Percentiles rank a stretch among this genome's conserved stretches.
These are phyloP conservation scores for Globisporangium nagaii DNA, from an alignment of 352 stramenopile species.

Conservation along the genomic window DNA sequence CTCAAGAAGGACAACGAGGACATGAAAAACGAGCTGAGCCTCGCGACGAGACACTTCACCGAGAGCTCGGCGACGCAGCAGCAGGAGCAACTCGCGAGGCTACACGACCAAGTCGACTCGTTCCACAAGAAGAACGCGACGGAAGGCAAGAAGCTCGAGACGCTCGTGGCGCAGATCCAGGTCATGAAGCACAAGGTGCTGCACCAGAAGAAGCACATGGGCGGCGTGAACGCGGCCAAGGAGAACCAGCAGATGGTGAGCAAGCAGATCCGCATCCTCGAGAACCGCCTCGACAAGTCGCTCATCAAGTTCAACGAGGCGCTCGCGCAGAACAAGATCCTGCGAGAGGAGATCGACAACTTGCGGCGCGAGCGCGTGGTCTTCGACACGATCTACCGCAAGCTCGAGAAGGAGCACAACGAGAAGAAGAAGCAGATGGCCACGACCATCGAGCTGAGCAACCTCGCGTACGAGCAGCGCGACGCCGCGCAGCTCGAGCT, in stretches of 20 bases:
- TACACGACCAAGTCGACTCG: slow-evolving; percentile 89
- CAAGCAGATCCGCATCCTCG: slow-evolving; percentile 96
- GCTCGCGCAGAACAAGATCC: slow-evolving; percentile 89
- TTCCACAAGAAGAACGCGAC: slow-evolving; percentile 81
- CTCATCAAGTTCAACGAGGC: slow-evolving; percentile 97
- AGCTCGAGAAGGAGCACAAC: slow-evolving; percentile 87
- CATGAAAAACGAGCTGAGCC: slow-evolving; percentile 86
- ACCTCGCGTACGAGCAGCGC: slow-evolving; percentile 93
- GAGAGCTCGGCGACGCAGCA: slow-evolving; percentile 77
- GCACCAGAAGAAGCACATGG: slow-evolving; percentile 93
- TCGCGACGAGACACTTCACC: slow-evolving; percentile 85
- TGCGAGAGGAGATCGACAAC: slow-evolving; percentile 93
- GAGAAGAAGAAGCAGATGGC: slow-evolving; percentile 96
- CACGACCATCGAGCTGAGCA: slow-evolving; percentile 92
- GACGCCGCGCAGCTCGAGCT: slow-evolving; percentile 93
- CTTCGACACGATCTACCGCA: slow-evolving; percentile 94
- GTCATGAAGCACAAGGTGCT: slow-evolving; percentile 85
- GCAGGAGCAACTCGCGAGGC: slow-evolving; percentile 66
- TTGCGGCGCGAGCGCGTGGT: slow-evolving; percentile 90
- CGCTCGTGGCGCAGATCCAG: slow-evolving; percentile 85
- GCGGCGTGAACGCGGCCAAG: slow-evolving; percentile 92
- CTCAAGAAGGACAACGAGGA: slow-evolving; percentile 81
- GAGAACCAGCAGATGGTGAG: slow-evolving; percentile 95
- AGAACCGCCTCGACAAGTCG: slow-evolving; percentile 96
- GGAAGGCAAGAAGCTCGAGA: slow-evolving; percentile 83